Evolutionary conservation across 352 stramenopile genomes (phyloP).

Genomic region (Pythium pyrilobum): DNA sequence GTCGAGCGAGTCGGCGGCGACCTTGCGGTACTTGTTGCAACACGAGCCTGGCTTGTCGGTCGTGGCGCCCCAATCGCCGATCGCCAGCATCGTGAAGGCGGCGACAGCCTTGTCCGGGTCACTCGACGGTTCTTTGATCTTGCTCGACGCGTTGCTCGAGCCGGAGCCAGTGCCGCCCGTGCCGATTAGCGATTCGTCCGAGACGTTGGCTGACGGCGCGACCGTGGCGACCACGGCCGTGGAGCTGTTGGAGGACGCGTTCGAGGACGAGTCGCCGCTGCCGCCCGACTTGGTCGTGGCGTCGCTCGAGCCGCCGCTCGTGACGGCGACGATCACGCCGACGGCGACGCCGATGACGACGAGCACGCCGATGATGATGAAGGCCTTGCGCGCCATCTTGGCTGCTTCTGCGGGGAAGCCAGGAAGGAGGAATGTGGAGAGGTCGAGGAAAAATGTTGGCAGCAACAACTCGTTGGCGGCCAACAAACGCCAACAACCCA

Average conservation of each 20-base stretch:
- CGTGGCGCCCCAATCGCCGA: slow-evolving; percentile 83
- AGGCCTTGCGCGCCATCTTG: slow-evolving; percentile 43
- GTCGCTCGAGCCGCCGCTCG: slow-evolving; percentile 31
- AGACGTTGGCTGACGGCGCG: slow-evolving; percentile 19
- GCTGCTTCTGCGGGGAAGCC: background rate
- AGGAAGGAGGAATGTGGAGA: slow-evolving; percentile 11
- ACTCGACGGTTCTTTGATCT: slow-evolving; percentile 41
- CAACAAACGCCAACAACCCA: slow-evolving; percentile 10
- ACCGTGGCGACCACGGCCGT: slow-evolving; percentile 5
- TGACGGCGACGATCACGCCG: slow-evolving; percentile 65
- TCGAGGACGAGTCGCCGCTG: background rate
- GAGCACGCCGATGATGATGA: slow-evolving; percentile 65
- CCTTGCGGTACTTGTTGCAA: slow-evolving; percentile 88
- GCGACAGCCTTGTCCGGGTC: slow-evolving; percentile 41
- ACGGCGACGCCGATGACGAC: slow-evolving; percentile 60
- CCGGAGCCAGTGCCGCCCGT: slow-evolving; percentile 17
- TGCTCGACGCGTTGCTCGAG: slow-evolving; percentile 17
- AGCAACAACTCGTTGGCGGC: background rate
- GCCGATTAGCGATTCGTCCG: slow-evolving; percentile 37
- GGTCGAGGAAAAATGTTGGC: background rate
- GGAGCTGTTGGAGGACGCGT: slow-evolving; percentile 1
- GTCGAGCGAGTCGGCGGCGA: slow-evolving; percentile 67
- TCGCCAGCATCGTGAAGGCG: slow-evolving; percentile 78
- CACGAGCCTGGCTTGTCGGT: slow-evolving; percentile 84
- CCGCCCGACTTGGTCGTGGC: slow-evolving; percentile 5